A percentile compares a stretch with the other conserved stretches of the same genome.
Conservation (phyloP, 805 yeast genomes). For the Metschnikowia similis region DNA sequence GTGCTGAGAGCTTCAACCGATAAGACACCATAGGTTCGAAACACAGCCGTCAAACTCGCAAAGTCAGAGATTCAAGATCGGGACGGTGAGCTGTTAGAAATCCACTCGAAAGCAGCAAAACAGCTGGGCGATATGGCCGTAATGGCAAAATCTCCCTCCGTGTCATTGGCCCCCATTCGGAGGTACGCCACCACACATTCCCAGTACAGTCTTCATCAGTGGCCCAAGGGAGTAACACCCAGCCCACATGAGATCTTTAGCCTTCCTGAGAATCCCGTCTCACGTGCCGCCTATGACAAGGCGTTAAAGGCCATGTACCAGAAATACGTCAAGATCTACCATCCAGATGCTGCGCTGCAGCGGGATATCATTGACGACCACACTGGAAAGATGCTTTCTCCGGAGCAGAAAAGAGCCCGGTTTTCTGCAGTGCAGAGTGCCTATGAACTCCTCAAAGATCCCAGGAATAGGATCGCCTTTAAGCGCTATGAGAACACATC, state of each 20-base stretch:
- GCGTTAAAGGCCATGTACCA: conserved; percentile 33
- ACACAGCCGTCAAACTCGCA: not conserved
- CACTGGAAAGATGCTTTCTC: conserved; percentile 26
- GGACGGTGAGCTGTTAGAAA: no score
- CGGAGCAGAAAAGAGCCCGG: conserved; percentile 28
- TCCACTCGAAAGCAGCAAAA: no score
- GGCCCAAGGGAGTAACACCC: conserved; percentile 60
- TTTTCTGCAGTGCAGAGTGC: conserved; percentile 33
- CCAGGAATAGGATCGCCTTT: conserved; percentile 40
- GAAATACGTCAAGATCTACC: conserved; percentile 64
- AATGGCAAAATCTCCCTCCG: not conserved
- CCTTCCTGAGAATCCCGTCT: conserved; percentile 28
- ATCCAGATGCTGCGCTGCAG: conserved; percentile 59
- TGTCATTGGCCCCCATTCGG: conserved; percentile 2
- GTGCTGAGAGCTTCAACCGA: not conserved
- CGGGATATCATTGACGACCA: conserved; percentile 22
- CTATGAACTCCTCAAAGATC: conserved; percentile 48
- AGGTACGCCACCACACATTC: conserved; percentile 25
- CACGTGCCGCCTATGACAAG: conserved; percentile 48
- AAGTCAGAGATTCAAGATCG: no score
- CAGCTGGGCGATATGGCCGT: no score
- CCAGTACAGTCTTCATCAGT: conserved; percentile 30
- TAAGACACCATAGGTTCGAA: not conserved
- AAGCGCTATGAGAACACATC: conserved; percentile 23
- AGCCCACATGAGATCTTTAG: conserved; percentile 67